phyloP scores from a whole-genome alignment of 1,284 basidiomycete genomes.

The Cutaneotrichosporon cutaneum region DNA sequence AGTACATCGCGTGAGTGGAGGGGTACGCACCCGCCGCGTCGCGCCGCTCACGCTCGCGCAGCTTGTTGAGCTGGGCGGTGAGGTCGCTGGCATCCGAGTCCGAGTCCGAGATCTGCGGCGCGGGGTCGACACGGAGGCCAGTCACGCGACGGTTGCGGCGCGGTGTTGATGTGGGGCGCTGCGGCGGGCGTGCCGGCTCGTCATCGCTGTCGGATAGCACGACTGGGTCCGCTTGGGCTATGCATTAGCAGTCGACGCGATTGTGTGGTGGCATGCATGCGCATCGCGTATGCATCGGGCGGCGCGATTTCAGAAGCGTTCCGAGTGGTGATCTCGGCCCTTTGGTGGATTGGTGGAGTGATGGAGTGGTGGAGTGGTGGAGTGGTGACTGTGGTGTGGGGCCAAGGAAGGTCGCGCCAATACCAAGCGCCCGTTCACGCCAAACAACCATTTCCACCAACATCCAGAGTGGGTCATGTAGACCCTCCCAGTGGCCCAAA shows the following conservation, averaged over 20 bases:
- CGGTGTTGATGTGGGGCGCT: background rate
- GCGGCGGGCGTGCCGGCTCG: background rate
- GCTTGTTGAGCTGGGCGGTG: background rate
- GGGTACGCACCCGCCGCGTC: background rate
- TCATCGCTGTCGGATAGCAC: background rate
- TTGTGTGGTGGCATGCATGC: background rate
- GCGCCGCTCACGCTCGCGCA: background rate
- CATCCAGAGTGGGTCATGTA: background rate
- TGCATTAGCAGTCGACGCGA: slow-evolving; percentile 1
- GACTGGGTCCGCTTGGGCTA: background rate
- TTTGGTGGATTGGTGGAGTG: background rate
- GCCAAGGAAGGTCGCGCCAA: background rate
- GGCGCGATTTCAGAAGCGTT: too few species aligned
- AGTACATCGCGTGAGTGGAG: background rate
- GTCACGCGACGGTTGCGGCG: background rate
- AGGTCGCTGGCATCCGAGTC: background rate
- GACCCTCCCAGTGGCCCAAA: background rate
- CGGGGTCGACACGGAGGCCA: background rate
- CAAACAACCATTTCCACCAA: background rate
- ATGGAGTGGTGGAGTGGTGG: too few species aligned
- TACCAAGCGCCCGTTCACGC: background rate
- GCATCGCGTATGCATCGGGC: background rate
- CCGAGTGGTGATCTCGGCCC: too few species aligned
- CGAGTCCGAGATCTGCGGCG: background rate
- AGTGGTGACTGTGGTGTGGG: too few species aligned